Evolutionary conservation across 2,329 filamentous ascomycete species (phyloP).

Genomic region (Talaromyces islandicus): DNA sequence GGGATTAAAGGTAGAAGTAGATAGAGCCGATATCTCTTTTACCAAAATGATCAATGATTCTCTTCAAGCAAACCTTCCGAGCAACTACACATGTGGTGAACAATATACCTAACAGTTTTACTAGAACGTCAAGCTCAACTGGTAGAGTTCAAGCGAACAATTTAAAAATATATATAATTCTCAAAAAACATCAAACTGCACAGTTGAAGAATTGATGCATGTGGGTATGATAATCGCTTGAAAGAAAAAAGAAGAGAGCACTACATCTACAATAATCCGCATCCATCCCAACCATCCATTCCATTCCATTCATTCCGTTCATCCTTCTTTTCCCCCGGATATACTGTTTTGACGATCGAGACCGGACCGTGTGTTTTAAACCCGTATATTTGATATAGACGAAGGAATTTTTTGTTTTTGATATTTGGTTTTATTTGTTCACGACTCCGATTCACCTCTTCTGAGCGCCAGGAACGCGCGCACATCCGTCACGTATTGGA

Average conservation of each 20-base stretch:
- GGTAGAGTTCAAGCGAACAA: background rate
- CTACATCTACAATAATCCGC: background rate
- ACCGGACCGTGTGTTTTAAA: background rate
- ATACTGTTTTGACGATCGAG: background rate
- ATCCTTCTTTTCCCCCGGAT: background rate
- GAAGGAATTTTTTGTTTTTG: background rate
- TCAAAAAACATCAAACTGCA: background rate
- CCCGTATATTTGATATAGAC: background rate
- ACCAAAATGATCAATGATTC: background rate
- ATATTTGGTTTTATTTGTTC: background rate
- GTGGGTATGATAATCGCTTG: background rate
- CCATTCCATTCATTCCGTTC: background rate
- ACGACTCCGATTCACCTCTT: conserved; percentile 62
- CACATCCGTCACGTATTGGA: conserved; percentile 96
- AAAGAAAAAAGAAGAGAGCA: background rate
- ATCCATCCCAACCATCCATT: background rate
- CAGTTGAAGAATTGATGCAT: background rate
- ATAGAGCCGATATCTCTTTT: background rate
- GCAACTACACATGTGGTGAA: background rate
- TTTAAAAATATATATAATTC: background rate
- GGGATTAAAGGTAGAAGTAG: no score
- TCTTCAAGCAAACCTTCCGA: background rate
- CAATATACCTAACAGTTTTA: no score
- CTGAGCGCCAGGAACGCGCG: conserved; percentile 81
- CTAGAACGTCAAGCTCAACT: no score